phyloP scores from a whole-genome alignment of 2,329 filamentous ascomycete species.

The Trichophyton simii region DNA sequence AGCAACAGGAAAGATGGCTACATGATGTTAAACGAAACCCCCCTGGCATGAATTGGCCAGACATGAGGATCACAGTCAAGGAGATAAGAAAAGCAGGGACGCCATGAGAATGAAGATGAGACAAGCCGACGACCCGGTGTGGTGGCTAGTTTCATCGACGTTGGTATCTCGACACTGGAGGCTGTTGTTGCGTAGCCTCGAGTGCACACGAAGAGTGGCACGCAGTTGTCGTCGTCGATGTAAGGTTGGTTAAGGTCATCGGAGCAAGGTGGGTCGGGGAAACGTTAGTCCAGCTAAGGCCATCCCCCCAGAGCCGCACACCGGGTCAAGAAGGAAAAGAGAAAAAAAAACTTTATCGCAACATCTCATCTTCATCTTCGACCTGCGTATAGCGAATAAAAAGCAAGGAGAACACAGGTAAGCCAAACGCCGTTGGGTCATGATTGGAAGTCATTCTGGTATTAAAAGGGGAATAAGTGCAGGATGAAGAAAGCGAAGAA shows the following conservation, averaged over 20 bases:
- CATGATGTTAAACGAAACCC: background rate
- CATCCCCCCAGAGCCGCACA: background rate
- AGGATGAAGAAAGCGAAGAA: background rate
- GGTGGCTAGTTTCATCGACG: background rate
- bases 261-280: background rate
- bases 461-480: background rate
- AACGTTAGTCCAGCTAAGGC: conserved; percentile 3
- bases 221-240: no score
- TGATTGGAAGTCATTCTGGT: background rate
- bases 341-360: background rate
- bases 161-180: background rate
- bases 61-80: background rate
- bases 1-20: background rate
- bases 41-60: background rate
- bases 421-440: background rate
- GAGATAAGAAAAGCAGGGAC: background rate
- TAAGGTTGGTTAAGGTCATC: no score
- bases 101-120: background rate
- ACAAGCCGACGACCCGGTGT: background rate
- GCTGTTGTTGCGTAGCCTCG: background rate
- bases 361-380: background rate
- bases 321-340: background rate
- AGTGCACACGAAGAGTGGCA: background rate
- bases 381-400: background rate
- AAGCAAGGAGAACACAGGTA: background rate